A percentile compares a stretch with the other conserved stretches of the same genome.
Conservation (phyloP, 225 moss, liverwort and hornwort genomes). For the Polytrichum formosum region DNA sequence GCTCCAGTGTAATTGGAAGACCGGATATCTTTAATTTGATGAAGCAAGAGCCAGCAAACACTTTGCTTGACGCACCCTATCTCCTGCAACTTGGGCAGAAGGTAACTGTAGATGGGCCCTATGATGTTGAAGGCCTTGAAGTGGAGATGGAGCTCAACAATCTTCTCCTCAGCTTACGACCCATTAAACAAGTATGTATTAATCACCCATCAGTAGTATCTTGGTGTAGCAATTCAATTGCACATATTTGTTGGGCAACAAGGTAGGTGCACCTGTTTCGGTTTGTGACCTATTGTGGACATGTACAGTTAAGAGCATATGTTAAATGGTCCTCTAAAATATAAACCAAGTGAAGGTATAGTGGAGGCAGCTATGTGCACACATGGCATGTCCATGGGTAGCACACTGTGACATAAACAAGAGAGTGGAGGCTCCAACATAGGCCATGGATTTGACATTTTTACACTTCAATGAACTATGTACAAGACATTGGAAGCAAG, state of each 20-base stretch:
- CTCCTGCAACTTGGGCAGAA: conserved; percentile 91
- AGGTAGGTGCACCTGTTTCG: too few relatives aligned
- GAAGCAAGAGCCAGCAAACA: conserved; percentile 98
- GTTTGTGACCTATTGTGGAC: too few relatives aligned
- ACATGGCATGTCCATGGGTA: too few relatives aligned
- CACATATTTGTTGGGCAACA: background rate
- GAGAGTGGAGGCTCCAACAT: too few relatives aligned
- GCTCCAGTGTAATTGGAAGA: conserved; percentile 91
- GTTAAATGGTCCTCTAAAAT: too few relatives aligned
- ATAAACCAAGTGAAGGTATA: too few relatives aligned
- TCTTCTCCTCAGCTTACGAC: conserved; percentile 84
- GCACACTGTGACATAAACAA: too few relatives aligned
- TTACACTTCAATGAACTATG: too few relatives aligned
- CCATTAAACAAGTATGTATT: conserved; percentile 78
- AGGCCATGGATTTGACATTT: too few relatives aligned
- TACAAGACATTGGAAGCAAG: too few relatives aligned
- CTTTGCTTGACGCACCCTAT: conserved; percentile 81
- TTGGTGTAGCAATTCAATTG: background rate
- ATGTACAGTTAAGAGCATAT: too few relatives aligned
- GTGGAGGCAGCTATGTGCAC: too few relatives aligned
- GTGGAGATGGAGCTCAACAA: conserved; percentile 99
- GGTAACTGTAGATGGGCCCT: conserved; percentile 68
- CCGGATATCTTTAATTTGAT: conserved; percentile 88
- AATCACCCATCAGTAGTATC: background rate
- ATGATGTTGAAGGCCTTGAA: conserved; percentile 94